These are phyloP conservation scores for Patellifolia procumbens DNA, from an alignment of 179 eudicot species.

Conservation along the genomic window DNA sequence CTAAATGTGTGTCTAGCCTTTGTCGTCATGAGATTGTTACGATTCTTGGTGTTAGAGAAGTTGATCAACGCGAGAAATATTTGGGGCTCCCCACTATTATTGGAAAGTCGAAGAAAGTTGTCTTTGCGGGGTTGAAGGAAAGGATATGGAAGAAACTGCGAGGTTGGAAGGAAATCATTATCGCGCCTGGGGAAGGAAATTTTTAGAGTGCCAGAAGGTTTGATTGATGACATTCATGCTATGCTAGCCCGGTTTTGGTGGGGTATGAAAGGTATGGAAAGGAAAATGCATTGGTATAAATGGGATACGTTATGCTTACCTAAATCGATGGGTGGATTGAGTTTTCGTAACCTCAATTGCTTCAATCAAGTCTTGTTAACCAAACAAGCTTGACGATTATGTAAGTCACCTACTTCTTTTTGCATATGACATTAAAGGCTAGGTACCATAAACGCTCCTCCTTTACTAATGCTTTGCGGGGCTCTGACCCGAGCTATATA, in stretches of 20 bases:
- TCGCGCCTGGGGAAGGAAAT: too few species aligned
- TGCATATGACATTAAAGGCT: too few species aligned
- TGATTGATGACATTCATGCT: too few species aligned
- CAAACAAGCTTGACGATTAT: not conserved
- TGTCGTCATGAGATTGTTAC: not conserved
- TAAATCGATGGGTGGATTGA: not conserved
- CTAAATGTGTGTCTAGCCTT: not conserved
- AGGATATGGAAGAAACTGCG: too few species aligned
- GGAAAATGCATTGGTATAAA: not conserved
- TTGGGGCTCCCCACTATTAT: not conserved
- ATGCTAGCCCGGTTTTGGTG: not conserved
- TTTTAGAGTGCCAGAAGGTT: too few species aligned
- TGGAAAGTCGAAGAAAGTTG: not conserved
- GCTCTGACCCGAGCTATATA: not conserved
- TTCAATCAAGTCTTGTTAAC: not conserved
- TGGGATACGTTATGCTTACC: not conserved
- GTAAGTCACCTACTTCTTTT: not conserved
- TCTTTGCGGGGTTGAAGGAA: not conserved
- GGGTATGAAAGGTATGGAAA: not conserved
- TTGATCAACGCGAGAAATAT: not conserved
- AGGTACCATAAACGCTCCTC: not conserved
- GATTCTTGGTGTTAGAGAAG: not conserved
- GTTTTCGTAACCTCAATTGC: not conserved
- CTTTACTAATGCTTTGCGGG: accelerated
- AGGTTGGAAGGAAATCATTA: too few species aligned